Percentiles rank a stretch among this genome's conserved stretches.
These are phyloP conservation scores for Sarocladium brachiariae DNA, from an alignment of 2,329 filamentous ascomycete genomes.

Conservation along the genomic window DNA sequence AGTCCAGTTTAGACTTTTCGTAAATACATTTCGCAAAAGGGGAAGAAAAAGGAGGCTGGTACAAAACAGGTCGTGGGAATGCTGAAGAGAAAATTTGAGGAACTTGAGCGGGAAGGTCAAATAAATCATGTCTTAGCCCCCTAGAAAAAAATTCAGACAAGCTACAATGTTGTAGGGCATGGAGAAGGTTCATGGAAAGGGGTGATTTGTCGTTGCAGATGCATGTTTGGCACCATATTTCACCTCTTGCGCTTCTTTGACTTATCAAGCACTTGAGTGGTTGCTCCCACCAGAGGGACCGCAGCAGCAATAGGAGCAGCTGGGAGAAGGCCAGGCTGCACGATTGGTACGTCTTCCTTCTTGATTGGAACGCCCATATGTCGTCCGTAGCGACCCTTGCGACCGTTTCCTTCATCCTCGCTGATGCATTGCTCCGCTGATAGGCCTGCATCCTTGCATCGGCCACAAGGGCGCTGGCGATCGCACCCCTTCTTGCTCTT, in stretches of 20 bases:
- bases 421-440: conserved; percentile 90
- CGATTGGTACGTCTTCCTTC: conserved; percentile 42
- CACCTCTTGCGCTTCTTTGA: conserved; percentile 57
- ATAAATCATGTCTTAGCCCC: not conserved
- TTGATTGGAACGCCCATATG: conserved; percentile 63
- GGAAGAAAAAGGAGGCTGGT: not conserved
- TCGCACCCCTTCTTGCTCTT: conserved; percentile 99
- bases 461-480: conserved; percentile 86
- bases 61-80: not conserved
- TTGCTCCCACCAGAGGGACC: conserved; percentile 23
- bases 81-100: not conserved
- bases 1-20: conserved; percentile 4
- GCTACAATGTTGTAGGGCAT: no score
- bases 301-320: conserved; percentile 36
- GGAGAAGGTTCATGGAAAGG: no score
- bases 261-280: conserved; percentile 37
- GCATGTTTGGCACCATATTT: not conserved
- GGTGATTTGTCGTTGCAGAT: no score
- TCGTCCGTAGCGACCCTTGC: conserved; percentile 83
- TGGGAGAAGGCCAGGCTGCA: conserved; percentile 34
- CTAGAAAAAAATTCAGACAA: no score
- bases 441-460: conserved; percentile 94
- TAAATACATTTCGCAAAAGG: conserved; percentile 3
- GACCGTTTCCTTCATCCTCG: conserved; percentile 94
- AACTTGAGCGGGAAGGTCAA: not conserved